Base-by-base conservation (phyloP, 1,284 basidiomycete genomes). In the Neolentinus lepideus region DNA sequence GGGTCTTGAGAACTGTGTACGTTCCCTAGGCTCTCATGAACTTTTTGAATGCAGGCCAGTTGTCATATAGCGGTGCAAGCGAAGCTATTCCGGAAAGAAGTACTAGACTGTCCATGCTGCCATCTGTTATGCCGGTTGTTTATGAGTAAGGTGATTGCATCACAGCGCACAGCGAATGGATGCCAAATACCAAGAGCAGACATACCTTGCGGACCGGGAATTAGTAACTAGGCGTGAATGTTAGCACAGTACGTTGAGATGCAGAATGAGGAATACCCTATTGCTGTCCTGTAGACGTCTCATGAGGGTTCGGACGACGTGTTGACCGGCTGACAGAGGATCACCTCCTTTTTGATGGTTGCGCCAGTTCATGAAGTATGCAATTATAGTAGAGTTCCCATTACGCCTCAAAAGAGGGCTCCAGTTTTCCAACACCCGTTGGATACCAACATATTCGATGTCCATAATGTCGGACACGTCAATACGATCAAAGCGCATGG, bases 1-100 rank as follows among this genome's bases (percentile, higher is more conserved):
- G 46, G 46, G 58, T 50, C 46, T 57, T 56, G 26, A 67, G 55
- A n/a, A 53, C 50, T 3, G 54, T 33, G 9, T 54, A 38, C n/a
- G 62, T 54, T 27, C 62, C 61, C 19, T 56, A 59, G 25, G 59
- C 48, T 47, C 56, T 61, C 56, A 67, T 61, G 56, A 66, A 70
- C 54, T 56, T 56, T 51, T 54, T 56, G 51, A 70, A 70, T 6
- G 62, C 59, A 26, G 52, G 55, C n/a, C 61, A 71, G 35, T 54
- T 63, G 52, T 70, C 69, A 53, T 66, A 60, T 26, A 63, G 57
- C 1, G 60, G 56, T 11, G 51, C 60, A 6, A 61, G 61, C 21
- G 62, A 55, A 14, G 62, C 35, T 33, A 64, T 59, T 10, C 54
- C 22, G 14, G 22, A 25, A 4, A 29, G 6, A 4, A 50, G 27